Evolutionary conservation across 441 rosid genomes (phyloP), one percentile per base, ranked within the genome.

Genomic region (Cnidoscolus chayamansa): DNA sequence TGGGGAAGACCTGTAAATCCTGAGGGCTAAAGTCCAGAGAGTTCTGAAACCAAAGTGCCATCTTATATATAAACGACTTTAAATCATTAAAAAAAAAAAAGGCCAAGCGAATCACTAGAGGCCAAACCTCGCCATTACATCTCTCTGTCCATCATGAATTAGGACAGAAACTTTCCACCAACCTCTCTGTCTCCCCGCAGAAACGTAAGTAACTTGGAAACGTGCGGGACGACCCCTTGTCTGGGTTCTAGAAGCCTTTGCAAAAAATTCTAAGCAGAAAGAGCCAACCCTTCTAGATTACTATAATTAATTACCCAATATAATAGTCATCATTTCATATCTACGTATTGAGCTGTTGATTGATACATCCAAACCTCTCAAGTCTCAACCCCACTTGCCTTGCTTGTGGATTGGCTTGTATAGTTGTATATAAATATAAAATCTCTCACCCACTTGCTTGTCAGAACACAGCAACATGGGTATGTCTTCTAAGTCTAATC

Each of bases 231-330:
- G 19, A 15, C 30, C 20, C 5, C 54, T 55, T 15, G 3, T 63
- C 17, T 64, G 62, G 4, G 75, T 13, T 72, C 68, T 63, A 63
- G 75, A 72, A 72, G 63, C 69, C 55, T 15, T 7, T 20, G 1
- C 20, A n/a, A 2, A 57, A 10, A 5, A 49, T 61, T 49, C 59
- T 25, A 60, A 62, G 40, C 54, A 31, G 2, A 15, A 13, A 25
- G 5, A 54, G 75, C 75, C 70, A 72, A 55, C 64, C 76, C 63
- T 72, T 72, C 76, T 56, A 65, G 70, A 55, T 68, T 7, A 15
- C 13, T 25, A 32, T 9, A 32, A 1, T 59, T 59, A 25, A 59
- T 10, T 31, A 59, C 10, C 4, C 15, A 58, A 3, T 40, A 40
- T 40, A 40, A 40, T 40, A 25, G 1, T 11, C 15, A 17, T 19